Evolutionary conservation across 1,139 yeast genomes (phyloP), one percentile per base, ranked within the genome.

Genomic region (Candida freyschussii): DNA sequence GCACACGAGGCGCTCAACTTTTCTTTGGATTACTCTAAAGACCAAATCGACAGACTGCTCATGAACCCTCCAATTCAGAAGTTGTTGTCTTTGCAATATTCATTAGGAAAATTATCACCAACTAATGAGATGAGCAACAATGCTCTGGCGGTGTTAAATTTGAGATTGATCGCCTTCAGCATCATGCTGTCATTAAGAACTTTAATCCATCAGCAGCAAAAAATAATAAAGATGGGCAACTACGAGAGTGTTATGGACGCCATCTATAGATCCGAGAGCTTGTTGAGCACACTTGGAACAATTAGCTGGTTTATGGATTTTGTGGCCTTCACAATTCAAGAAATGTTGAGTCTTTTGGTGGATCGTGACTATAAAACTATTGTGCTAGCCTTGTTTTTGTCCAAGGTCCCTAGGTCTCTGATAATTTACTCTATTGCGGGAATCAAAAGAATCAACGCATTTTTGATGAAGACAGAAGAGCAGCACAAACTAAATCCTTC

Each of bases 241-340:
- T 36, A 52, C 7, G 82, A 76, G 43, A 66, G 65, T 13, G 45
- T 71, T 17, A 65, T 63, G 18, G 85, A 80, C 47, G 67, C 78
- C 1, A 66, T 71, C 13, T 63, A 70, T 34, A 56, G 82, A 48
- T 74, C 77, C 30, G 75, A 78, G 51, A 63, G 75, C 39, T 65
- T 80, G 6, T 59, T 77, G 36, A 72, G 82, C 13, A 65, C 81
- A 32, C 56, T 82, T 14, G 95, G 95, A 1, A 71, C 78, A 25
- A 70, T 80, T n/a, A 69, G 84, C 45, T 86, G 95, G 94, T 67
- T 80, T 38, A 65, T 82, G 25, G 95, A 85, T 51, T 67, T 83
- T 37, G 63, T 83, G 46, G 72, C 76, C 0, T 74, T 72, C 40
- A 55, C 81, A 28, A 73, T 76, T 37, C 93, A 85, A 52, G 94